Evolutionary conservation across 164 flowering plant genomes (phyloP), one percentile per base, ranked within the genome.

Genomic region (Aristolochia californica): DNA sequence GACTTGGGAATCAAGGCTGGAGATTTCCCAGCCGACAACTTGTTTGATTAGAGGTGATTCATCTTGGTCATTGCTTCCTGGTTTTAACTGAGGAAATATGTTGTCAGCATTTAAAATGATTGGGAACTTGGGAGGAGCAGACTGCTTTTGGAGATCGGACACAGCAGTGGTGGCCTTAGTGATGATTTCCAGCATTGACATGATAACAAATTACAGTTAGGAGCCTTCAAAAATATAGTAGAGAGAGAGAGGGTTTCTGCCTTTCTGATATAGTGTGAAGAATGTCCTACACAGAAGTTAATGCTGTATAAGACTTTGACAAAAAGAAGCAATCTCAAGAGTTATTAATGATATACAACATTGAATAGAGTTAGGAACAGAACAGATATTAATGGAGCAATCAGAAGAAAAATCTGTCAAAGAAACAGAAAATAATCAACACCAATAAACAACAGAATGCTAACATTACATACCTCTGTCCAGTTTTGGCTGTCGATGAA

Each of bases 141-240:
- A 51, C 2, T 38, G 40, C 38, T 15, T 50, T 25, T 16, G 50
- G 18, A 18, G 26, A 20, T 23, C 43, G 4, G 55, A 27, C 18
- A 25, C 55, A 25, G 64, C 64, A 18, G 70, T 65, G 15, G 79
- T 49, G 26, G 91, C 85, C 63, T 76, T 71, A 0, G 75, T 71
- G 52, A 91, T 78, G 38, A 72, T 28, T 45, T 86, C 89, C 7
- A 88, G 87, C 64, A 86, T 61, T 57, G 95, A 70, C 98, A 84
- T 88, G 27, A 14, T 26, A 40, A 25, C 7, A 17, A 7, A 4
- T 22, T 50, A 30, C 18, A 8, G 57, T 54, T 54, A 7, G 26
- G 56, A 38, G 56, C 4, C 17, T 23, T 53, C 16, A 1, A 51
- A 8, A 25, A 26, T 11, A 21, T 13, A 24, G 40, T 7, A n/a